Evolutionary conservation across 345 rosid species (phyloP).

Genomic region (Melastoma malabathricum): DNA sequence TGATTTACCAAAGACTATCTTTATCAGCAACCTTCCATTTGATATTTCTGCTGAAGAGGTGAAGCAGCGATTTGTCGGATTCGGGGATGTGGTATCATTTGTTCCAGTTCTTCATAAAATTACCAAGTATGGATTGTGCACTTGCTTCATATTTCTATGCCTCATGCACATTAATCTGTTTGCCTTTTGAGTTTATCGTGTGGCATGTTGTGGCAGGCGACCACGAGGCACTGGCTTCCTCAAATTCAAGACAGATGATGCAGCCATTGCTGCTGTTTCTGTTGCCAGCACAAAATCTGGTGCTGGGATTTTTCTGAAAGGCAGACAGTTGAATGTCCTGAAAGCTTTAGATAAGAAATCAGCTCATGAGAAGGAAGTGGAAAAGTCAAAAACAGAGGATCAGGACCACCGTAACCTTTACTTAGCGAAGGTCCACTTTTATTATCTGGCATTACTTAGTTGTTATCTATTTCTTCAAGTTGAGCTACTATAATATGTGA

Average conservation of each 20-base stretch:
- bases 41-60: constrained; percentile 58
- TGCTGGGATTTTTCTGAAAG: constrained; percentile 61
- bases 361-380: constrained; percentile 53
- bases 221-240: constrained; percentile 88
- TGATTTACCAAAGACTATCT: constrained; percentile 58
- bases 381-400: constrained; percentile 58
- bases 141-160: constrained; percentile 3
- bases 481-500: too few relatives aligned
- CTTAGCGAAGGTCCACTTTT: constrained; percentile 61
- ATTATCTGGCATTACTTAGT: neutral
- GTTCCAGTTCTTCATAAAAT: constrained; percentile 68
- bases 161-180: neutral
- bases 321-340: constrained; percentile 61
- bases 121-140: constrained; percentile 48
- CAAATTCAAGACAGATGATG: constrained; percentile 63
- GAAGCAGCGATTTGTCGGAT: constrained; percentile 54
- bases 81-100: constrained; percentile 66
- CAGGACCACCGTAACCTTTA: constrained; percentile 70
- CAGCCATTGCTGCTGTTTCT: constrained; percentile 55
- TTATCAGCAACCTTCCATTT: constrained; percentile 79
- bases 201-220: constrained; percentile 42
- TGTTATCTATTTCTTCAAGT: too few relatives aligned
- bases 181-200: neutral
- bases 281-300: constrained; percentile 56
- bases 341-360: constrained; percentile 78